Evolutionary conservation across 768 basidiomycete species (phyloP).

Genomic region (Lentinula aciculospora): DNA sequence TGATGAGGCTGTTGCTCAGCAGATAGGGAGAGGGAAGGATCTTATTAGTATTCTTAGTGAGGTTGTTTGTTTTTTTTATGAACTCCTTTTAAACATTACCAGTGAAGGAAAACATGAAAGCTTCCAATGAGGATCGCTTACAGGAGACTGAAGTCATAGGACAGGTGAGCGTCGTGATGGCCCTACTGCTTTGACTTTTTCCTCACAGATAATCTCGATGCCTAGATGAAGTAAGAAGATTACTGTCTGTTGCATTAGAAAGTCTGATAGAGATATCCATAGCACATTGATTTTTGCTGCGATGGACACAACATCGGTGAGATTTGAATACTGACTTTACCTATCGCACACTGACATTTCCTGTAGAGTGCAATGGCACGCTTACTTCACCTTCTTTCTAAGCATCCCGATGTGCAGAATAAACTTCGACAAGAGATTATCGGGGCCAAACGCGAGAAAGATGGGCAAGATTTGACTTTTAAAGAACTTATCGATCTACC

Average conservation of each 20-base stretch:
- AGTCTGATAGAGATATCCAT: not conserved
- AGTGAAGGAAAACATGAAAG: constrained; percentile 31
- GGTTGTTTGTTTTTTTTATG: not conserved
- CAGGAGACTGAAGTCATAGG: constrained; percentile 29
- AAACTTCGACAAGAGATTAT: constrained; percentile 29
- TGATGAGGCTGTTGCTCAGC: constrained; percentile 18
- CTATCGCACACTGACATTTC: not conserved
- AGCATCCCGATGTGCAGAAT: constrained; percentile 30
- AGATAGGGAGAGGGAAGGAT: constrained; percentile 27
- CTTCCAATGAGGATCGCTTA: constrained; percentile 22
- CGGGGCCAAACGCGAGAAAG: constrained; percentile 17
- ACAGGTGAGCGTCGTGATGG: constrained; percentile 18
- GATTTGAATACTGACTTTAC: not conserved
- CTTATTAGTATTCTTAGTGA: constrained; percentile 29
- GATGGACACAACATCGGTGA: constrained; percentile 34
- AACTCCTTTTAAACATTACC: not conserved
- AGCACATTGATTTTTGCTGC: constrained; percentile 32
- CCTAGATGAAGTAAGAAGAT: constrained; percentile 5
- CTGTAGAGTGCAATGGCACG: constrained; percentile 23
- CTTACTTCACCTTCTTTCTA: constrained; percentile 25
- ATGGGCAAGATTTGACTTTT: constrained; percentile 23
- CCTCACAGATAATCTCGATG: not conserved
- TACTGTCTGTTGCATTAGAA: not conserved
- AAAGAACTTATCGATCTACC: constrained; percentile 30
- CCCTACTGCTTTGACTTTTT: not conserved